Conservation (phyloP, 768 basidiomycete species). For the Terana coerulea region DNA sequence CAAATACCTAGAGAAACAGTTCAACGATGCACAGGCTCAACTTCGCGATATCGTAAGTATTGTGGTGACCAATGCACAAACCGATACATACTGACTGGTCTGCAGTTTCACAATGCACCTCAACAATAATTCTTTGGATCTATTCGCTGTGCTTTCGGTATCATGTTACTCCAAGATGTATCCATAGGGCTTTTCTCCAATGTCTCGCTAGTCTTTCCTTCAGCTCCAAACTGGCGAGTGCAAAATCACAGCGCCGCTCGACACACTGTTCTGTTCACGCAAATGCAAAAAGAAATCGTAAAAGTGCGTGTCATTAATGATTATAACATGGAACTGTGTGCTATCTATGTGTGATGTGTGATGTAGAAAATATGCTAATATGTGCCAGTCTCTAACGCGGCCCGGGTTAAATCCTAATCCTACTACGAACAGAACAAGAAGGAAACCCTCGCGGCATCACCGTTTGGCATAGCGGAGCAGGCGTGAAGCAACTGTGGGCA, state of each 20-base stretch:
- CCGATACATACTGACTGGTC: not conserved
- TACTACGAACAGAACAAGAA: no score
- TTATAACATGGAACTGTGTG: no score
- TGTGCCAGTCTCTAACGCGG: no score
- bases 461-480: conserved; percentile 71
- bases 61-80: not conserved
- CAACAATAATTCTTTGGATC: conserved; percentile 25
- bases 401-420: no score
- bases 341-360: no score
- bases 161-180: not conserved
- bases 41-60: conserved; percentile 74
- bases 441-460: no score
- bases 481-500: conserved; percentile 55
- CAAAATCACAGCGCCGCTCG: no score
- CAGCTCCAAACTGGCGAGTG: no score
- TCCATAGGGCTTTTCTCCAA: no score
- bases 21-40: conserved; percentile 84
- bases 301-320: no score
- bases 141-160: not conserved
- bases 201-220: no score
- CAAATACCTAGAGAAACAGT: conserved; percentile 93
- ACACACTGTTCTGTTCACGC: not conserved
- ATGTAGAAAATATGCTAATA: no score
- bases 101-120: conserved; percentile 51
- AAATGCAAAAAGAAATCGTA: not conserved